Evolutionary conservation across 2,329 filamentous ascomycete species (phyloP), one percentile per base, ranked within the genome.

Genomic region (Penicillium occitanis): DNA sequence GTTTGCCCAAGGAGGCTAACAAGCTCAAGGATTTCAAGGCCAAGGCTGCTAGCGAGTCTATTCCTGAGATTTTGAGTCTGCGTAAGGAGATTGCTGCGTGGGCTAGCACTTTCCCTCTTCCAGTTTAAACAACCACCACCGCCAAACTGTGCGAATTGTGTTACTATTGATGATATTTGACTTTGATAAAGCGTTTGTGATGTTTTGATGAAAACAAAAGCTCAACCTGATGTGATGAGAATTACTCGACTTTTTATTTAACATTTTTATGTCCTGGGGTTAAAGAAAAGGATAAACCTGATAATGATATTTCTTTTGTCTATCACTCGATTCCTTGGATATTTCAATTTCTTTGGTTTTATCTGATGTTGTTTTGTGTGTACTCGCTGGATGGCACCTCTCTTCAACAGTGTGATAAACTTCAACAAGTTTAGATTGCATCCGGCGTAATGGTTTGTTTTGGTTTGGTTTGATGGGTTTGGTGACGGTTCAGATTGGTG

Each of bases 11-110:
- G 88, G 91, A 95, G 81, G 92, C 92, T 76, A 99, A 98, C 89
- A 97, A 96, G 89, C 91, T 96, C 80, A 98, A 98, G 89, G 95
- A 99, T 86, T 98, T 99, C 90, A 96, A 94, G 87, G 89, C 88
- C 78, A 94, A 92, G 87, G 92, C 97, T 69, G 87, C 91, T 66
- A 83, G 85, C 71, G 93, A 92, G 70, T 87, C 90, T 76, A 85
- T 96, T 59, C 81, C 87, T 68, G 91, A 93, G 84, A 94, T 99
- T 82, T 89, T 91, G 78, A 87, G 86, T 72, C 86, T 97, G 78
- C 91, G 89, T 84, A 90, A 92, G 84, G 94, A 98, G 86, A 93
- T 99, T 78, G 85, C 92, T 57, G 82, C 83, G 59, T 99, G 94
- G 94, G 92, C 91, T 77, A 86, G 86, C 77, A 88, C 87, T 71